Evolutionary conservation across 2,329 filamentous ascomycete species (phyloP), one percentile per base, ranked within the genome.

Genomic region (Phaeosphaeriaceae sp.): DNA sequence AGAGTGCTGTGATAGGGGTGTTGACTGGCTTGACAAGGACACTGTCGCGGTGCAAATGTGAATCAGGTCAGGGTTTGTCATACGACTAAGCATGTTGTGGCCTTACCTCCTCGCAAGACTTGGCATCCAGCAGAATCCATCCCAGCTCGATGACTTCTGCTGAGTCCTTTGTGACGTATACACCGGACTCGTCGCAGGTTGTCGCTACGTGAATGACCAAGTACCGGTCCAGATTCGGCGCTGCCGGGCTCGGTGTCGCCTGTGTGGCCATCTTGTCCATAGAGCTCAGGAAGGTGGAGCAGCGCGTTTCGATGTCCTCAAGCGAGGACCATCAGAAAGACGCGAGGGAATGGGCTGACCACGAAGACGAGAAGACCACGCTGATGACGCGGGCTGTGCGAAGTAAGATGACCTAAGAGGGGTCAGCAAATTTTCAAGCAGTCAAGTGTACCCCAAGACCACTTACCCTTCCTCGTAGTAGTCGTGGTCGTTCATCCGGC

Each of bases 141-240:
- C 94, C 95, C 76, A 99, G 86, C 86, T 99, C 95, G 80, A 99
- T 99, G 68, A 99, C 95, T 83, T 99, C 95, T 62, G 95, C 95
- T 58, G 95, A 98, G 81, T 99, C 95, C 82, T 98, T 98, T 60
- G 95, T 99, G 58, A 99, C 95, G 80, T 99, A 99, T 67, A 99
- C 95, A 63, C 95, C 95, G 81, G 99, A 95, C 80, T 99, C 95
- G 80, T 99, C 95, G 82, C 95, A 99, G 69, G 95, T 99, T 33
- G 95, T 99, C 65, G 95, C 95, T 75, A 98, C 94, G 81, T 99
- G 95, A 78, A 98, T 97, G 75, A 99, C 92, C 67, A 97, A 91
- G 82, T 97, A 99, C 79, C 94, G 91, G 83, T 99, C 95, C 81
- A 97, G 87, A 81, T 76, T 76, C 27, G 73, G 72, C 4, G 69